phyloP scores from a whole-genome alignment of 257 asterid genomes.

The Agastache rugosa region DNA sequence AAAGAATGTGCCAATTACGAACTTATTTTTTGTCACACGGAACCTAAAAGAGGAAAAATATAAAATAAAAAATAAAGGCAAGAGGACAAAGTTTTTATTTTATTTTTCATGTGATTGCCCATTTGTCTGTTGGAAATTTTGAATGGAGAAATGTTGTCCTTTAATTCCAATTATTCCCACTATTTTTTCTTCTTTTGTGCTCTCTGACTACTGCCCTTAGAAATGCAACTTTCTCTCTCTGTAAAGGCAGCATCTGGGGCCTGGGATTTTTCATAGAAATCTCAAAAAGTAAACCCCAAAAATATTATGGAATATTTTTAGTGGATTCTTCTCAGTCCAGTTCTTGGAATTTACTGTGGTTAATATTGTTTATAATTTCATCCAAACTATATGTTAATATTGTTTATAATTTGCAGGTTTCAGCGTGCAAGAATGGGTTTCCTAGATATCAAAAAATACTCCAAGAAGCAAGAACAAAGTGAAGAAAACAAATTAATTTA shows the following conservation, averaged over 20 bases:
- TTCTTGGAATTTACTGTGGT: background rate
- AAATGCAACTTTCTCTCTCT: constrained; percentile 9
- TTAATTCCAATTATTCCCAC: constrained; percentile 1
- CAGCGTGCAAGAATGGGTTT: constrained; percentile 75
- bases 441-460: constrained; percentile 72
- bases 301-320: background rate
- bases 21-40: constrained; percentile 19
- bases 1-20: constrained; percentile 10
- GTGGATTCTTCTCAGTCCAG: background rate
- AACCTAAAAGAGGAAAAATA: background rate
- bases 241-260: constrained; percentile 9
- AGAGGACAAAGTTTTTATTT: background rate
- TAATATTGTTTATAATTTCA: constrained; percentile 8
- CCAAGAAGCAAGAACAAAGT: constrained; percentile 64
- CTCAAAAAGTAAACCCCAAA: background rate
- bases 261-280: constrained; percentile 9
- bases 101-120: constrained; percentile 15
- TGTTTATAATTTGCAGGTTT: constrained; percentile 56
- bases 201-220: background rate
- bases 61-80: background rate
- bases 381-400: no score
- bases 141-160: constrained; percentile 3
- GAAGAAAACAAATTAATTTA: constrained; percentile 17
- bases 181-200: background rate
- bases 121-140: constrained; percentile 12